phyloP scores from a whole-genome alignment of 2,329 filamentous ascomycete species.

The Colletotrichum filicis region DNA sequence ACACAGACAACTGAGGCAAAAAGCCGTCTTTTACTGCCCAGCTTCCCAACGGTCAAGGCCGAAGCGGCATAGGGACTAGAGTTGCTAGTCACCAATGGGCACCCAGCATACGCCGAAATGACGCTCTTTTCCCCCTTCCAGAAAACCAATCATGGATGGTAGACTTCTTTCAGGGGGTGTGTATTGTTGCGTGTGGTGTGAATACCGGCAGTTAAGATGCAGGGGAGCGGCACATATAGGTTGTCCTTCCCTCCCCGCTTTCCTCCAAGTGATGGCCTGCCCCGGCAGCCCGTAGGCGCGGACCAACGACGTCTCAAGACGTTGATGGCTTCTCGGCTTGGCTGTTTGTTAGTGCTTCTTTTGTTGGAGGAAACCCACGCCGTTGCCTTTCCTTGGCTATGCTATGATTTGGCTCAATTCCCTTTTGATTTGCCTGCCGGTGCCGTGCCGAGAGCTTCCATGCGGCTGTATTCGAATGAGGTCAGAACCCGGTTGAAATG shows the following conservation, averaged over 20 bases:
- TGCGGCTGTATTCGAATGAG: background rate
- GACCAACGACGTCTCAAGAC: constrained; percentile 19
- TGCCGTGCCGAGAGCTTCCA: background rate
- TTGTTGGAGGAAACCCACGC: background rate
- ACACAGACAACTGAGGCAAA: background rate
- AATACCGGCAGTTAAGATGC: constrained; percentile 33
- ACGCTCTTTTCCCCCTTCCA: background rate
- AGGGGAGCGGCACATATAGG: constrained; percentile 32
- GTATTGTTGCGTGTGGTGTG: background rate
- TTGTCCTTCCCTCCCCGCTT: background rate
- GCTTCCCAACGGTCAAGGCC: background rate
- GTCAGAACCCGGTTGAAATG: background rate
- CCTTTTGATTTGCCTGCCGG: background rate
- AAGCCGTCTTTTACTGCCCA: background rate
- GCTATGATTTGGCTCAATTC: background rate
- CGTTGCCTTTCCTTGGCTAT: background rate
- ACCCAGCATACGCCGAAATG: constrained; percentile 8
- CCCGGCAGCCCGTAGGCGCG: background rate
- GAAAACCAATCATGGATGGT: constrained; percentile 9
- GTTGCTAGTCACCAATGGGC: background rate
- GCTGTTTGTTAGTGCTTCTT: background rate
- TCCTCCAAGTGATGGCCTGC: background rate
- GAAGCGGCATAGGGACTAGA: background rate
- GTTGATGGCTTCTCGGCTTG: background rate
- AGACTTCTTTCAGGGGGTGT: constrained; percentile 6